phyloP scores from a whole-genome alignment of 1,139 yeast species.

The Saccharomyces hybrid region DNA sequence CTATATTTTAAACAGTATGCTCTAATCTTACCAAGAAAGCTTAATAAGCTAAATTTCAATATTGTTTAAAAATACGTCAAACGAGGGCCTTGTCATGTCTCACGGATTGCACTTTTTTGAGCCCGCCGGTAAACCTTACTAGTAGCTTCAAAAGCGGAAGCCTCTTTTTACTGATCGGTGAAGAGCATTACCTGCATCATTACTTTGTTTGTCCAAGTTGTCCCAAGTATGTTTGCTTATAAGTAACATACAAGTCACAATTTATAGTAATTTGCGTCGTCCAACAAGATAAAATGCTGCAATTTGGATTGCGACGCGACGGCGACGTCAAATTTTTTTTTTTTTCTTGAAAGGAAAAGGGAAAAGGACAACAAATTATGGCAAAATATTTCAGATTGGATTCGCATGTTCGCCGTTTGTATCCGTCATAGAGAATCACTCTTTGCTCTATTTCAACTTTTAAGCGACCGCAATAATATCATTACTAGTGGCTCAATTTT shows the following conservation, averaged over 20 bases:
- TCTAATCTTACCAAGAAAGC: neutral
- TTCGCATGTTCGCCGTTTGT: neutral
- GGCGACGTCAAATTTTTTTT: constrained; percentile 1
- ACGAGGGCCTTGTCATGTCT: neutral
- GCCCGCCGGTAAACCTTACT: neutral
- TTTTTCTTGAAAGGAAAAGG: neutral
- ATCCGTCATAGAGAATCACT: neutral
- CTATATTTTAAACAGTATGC: neutral
- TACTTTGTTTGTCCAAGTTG: neutral
- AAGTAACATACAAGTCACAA: neutral
- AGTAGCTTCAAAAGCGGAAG: neutral
- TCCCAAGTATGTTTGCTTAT: neutral
- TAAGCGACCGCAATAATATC: neutral
- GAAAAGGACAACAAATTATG: neutral
- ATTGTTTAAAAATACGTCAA: neutral
- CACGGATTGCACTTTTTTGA: neutral
- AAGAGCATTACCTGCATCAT: neutral
- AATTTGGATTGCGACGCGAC: neutral
- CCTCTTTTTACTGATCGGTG: neutral
- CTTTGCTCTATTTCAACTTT: neutral
- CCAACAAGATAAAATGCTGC: neutral
- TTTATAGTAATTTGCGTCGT: neutral
- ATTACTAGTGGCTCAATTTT: neutral
- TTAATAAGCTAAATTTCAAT: neutral
- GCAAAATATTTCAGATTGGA: neutral